A percentile compares a stretch with the other conserved stretches of the same genome.
Conservation (phyloP, 2,329 filamentous ascomycete species). For the Chlorencoelia australis region DNA sequence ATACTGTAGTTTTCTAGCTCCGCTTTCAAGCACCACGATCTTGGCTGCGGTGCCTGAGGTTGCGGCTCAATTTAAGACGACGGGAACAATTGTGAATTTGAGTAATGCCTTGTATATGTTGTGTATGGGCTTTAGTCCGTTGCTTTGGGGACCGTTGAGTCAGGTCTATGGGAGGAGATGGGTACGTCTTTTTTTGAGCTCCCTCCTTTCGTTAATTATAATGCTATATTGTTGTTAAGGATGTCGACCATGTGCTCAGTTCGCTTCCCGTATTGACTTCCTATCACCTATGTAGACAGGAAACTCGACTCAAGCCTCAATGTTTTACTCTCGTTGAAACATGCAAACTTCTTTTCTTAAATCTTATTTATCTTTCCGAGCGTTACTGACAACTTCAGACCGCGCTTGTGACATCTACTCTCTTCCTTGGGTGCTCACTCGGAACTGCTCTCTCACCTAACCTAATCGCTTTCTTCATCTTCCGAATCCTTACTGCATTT, state of each 20-base stretch:
- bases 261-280: too few species aligned
- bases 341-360: neutral
- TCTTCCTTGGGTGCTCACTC: slow-evolving; percentile 61
- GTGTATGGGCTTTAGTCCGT: slow-evolving; percentile 61
- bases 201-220: neutral
- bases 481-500: slow-evolving; percentile 64
- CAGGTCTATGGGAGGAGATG: slow-evolving; percentile 50
- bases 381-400: slow-evolving; percentile 33
- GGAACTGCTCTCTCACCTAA: slow-evolving; percentile 65
- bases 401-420: slow-evolving; percentile 46
- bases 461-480: slow-evolving; percentile 60
- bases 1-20: slow-evolving; percentile 67
- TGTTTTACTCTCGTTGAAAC: too few species aligned
- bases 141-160: slow-evolving; percentile 64
- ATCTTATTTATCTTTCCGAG: too few species aligned
- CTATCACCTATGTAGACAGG: too few species aligned
- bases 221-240: too few species aligned
- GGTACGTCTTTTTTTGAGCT: slow-evolving; percentile 30
- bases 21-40: slow-evolving; percentile 64
- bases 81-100: slow-evolving; percentile 59
- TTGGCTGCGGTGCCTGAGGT: slow-evolving; percentile 67
- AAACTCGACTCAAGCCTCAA: too few species aligned
- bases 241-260: too few species aligned
- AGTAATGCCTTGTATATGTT: slow-evolving; percentile 68
- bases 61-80: slow-evolving; percentile 52